Evolutionary conservation across 371 early-diverging fungal species (phyloP).

Genomic region (Syncephalis fuscata): DNA sequence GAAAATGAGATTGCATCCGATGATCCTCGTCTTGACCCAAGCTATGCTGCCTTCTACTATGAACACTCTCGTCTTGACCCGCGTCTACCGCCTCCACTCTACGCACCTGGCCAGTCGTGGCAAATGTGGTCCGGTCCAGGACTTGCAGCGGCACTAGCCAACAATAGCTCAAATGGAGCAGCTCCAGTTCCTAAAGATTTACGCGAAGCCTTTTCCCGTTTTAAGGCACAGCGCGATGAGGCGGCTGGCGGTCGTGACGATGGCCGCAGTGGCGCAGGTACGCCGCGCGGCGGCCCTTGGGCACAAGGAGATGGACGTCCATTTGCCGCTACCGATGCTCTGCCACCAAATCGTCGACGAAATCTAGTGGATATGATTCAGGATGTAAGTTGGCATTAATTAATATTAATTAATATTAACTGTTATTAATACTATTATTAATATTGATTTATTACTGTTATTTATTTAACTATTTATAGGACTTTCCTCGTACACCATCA

Average conservation of each 20-base stretch:
- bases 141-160: background rate
- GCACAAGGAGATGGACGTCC: too few species aligned
- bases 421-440: background rate
- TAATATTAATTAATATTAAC: background rate
- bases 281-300: too few species aligned
- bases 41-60: slow-evolving; percentile 6
- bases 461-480: slow-evolving; percentile 15
- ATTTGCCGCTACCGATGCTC: too few species aligned
- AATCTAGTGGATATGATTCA: slow-evolving; percentile 11
- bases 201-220: too few species aligned
- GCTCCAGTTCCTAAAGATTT: too few species aligned
- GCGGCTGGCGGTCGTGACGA: too few species aligned
- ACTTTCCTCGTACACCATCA: slow-evolving; percentile 77
- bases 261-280: too few species aligned
- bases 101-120: slow-evolving; percentile 8
- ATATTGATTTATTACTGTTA: background rate
- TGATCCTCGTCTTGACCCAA: slow-evolving; percentile 8
- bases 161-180: background rate
- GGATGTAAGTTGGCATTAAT: slow-evolving; percentile 4
- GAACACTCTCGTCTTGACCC: slow-evolving; percentile 6
- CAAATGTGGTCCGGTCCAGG: slow-evolving; percentile 5
- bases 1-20: slow-evolving; percentile 2
- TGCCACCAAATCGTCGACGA: slow-evolving; percentile 1
- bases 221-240: too few species aligned
- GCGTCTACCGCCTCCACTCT: slow-evolving; percentile 5